A percentile compares a stretch with the other conserved stretches of the same genome.
These are phyloP conservation scores for Coemansia sp. DNA, from an alignment of 192 early-diverging fungal species.

Conservation along the genomic window DNA sequence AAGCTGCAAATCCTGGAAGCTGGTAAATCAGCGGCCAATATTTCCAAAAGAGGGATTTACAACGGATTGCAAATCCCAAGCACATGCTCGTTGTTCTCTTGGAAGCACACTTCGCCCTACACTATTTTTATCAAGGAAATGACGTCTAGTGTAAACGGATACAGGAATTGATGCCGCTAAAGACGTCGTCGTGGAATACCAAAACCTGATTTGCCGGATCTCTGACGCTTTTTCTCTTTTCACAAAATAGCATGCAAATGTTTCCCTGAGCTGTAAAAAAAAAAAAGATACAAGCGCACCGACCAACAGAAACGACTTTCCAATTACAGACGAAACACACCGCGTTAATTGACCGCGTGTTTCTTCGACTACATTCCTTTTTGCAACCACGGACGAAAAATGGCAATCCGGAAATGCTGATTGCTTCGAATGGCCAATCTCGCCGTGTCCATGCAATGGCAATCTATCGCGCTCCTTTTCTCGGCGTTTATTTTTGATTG, in stretches of 20 bases:
- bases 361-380: background rate
- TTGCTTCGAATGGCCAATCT: background rate
- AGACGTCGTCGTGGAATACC: too few species aligned
- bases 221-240: too few species aligned
- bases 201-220: too few species aligned
- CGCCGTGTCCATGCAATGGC: background rate
- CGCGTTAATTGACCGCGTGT: background rate
- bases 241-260: too few species aligned
- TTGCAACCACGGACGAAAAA: background rate
- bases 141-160: too few species aligned
- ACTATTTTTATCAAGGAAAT: background rate
- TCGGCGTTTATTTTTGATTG: background rate
- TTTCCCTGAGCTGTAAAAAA: background rate
- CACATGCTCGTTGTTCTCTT: background rate
- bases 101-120: background rate
- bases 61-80: background rate
- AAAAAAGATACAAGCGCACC: background rate
- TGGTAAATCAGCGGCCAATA: conserved; percentile 4
- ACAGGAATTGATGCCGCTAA: too few species aligned
- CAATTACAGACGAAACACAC: background rate
- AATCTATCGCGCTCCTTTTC: background rate
- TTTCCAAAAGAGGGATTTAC: background rate
- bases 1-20: background rate
- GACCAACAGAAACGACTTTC: background rate
- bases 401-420: background rate